Percentiles rank a stretch among this genome's conserved stretches.
Conservation (phyloP, 768 basidiomycete genomes). For the Flagelloscypha sp. region DNA sequence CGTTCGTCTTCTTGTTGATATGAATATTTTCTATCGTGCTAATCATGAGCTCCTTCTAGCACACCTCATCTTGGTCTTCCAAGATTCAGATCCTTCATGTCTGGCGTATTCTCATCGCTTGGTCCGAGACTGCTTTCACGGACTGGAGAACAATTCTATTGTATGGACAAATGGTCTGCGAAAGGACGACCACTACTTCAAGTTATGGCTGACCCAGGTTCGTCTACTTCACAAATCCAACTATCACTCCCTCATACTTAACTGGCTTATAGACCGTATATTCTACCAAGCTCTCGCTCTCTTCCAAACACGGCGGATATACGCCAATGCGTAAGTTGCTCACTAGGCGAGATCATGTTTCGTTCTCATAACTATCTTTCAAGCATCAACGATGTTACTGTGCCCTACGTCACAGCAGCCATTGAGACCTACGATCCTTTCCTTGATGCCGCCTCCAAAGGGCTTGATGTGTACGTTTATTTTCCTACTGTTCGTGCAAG, state of each 20-base stretch:
- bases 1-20: too few relatives aligned
- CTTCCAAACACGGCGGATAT: slow-evolving; percentile 67
- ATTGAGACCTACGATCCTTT: slow-evolving; percentile 68
- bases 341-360: not conserved
- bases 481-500: slow-evolving; percentile 2
- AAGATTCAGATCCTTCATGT: slow-evolving; percentile 51
- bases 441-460: slow-evolving; percentile 42
- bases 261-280: slow-evolving; percentile 41
- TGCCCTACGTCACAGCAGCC: slow-evolving; percentile 74
- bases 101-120: slow-evolving; percentile 41
- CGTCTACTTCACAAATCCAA: slow-evolving; percentile 8
- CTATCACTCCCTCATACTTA: not conserved
- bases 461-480: slow-evolving; percentile 49
- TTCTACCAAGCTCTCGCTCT: slow-evolving; percentile 66
- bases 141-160: slow-evolving; percentile 76
- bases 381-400: slow-evolving; percentile 69
- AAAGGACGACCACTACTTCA: slow-evolving; percentile 61
- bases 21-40: too few relatives aligned
- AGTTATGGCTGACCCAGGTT: slow-evolving; percentile 75
- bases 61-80: slow-evolving; percentile 79
- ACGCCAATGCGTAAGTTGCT: slow-evolving; percentile 64
- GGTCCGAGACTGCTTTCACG: slow-evolving; percentile 67
- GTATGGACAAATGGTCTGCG: slow-evolving; percentile 62
- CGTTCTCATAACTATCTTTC: not conserved
- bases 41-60: too few relatives aligned